Evolutionary conservation across 148 eudicot genomes (phyloP), one percentile per base, ranked within the genome.

Genomic region (Dianthus caryophyllus): DNA sequence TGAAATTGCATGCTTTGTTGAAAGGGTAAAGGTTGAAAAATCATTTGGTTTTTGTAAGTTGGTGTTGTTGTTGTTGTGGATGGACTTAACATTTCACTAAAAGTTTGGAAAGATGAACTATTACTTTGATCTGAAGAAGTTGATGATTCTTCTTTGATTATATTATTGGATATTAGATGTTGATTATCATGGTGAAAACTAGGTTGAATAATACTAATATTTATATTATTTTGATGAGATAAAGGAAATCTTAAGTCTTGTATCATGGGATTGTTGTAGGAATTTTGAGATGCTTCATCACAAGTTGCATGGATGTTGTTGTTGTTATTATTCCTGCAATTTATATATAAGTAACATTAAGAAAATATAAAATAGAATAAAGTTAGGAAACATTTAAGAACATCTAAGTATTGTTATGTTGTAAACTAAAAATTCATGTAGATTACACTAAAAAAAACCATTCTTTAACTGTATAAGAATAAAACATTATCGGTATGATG

Each of bases 241-340:
- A 76, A 81, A 36, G 70, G 63, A 77, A 73, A 84, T 6, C 77
- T 77, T 58, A 82, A 57, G 65, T 80, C 80, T 80, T 85, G 88
- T 77, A 75, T 70, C 80, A 80, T 73, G 61, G 79, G 59, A 61
- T 57, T 71, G 66, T 58, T 63, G 43, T 44, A 63, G 0, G 76
- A 68, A 63, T 67, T 69, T 16, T 63, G 36, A 25, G 67, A 20
- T 53, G 47, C 51, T 77, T 73, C 80, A 71, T 36, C 75, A 54
- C 50, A 69, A 66, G 17, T 59, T 67, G 73, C 80, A 67, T 66
- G 71, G 48, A 78, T 67, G 18, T 73, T n/a, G n/a, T n/a, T n/a
- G n/a, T n/a, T 80, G 64, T 63, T 57, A 61, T 65, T 67, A 74
- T 48, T 77, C 71, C 88, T 84, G 88, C 68, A 66, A 29, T 17